phyloP scores from a whole-genome alignment of 306 rosid genomes.

The Begonia masoniana region DNA sequence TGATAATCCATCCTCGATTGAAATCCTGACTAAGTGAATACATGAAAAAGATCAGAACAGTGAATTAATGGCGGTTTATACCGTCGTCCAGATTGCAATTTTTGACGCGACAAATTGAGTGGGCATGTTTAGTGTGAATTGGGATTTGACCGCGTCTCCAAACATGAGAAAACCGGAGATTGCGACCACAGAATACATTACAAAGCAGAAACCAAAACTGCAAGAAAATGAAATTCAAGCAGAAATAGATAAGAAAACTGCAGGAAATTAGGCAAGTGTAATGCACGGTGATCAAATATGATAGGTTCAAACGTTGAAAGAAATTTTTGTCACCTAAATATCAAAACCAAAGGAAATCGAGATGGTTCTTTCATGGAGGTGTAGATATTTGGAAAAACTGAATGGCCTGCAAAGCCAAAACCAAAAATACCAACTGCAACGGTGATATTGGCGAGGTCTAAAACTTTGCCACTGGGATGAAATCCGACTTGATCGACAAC shows the following conservation, averaged over 20 bases:
- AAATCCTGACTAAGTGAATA: background rate
- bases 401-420: slow-evolving; percentile 55
- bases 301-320: background rate
- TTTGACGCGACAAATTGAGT: slow-evolving; percentile 45
- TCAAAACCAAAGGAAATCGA: slow-evolving; percentile 33
- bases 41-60: background rate
- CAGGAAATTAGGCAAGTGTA: background rate
- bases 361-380: slow-evolving; percentile 65
- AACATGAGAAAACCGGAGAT: slow-evolving; percentile 38
- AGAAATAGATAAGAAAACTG: slow-evolving; percentile 3
- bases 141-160: slow-evolving; percentile 47
- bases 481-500: slow-evolving; percentile 34
- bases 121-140: slow-evolving; percentile 78
- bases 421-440: slow-evolving; percentile 67
- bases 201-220: slow-evolving; percentile 45
- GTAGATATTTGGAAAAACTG: slow-evolving; percentile 76
- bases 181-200: slow-evolving; percentile 44
- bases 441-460: slow-evolving; percentile 33
- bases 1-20: background rate
- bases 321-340: slow-evolving; percentile 23
- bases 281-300: no score
- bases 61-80: slow-evolving; percentile 14
- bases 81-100: slow-evolving; percentile 69
- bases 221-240: slow-evolving; percentile 6
- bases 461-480: slow-evolving; percentile 28